Base-by-base conservation (phyloP, 805 yeast genomes). In the Wickerhamiella brachini region DNA sequence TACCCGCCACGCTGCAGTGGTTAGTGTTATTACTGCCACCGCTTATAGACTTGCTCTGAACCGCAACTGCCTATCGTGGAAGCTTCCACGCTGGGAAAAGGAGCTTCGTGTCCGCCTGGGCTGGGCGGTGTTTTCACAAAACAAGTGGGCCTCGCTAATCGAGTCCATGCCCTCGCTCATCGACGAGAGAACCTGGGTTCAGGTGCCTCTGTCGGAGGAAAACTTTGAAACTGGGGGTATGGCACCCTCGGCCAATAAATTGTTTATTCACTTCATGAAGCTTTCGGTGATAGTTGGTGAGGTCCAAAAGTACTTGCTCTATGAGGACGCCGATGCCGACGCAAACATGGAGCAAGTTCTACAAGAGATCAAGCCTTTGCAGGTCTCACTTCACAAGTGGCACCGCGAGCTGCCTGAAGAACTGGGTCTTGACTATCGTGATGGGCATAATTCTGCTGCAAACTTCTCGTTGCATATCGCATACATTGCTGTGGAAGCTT, bases 101-200 rank as follows among this genome's bases (percentile, higher is more conserved):
- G 94, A 95, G 5, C 68, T 90, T 47, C 73, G 98, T 49, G 77
- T 86, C 58, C 72, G 97, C 53, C 68, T 90, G 47, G 95, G 97
- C 0, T 90, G 98, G 97, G 97, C 97, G 0, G 93, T 88, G 1
- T 90, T 79, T 72, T 71, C 84, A 49, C 95, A 88, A 65, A 96
- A 88, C 61, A 87, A 89, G 63, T 90, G 97, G 97, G 74, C 83
- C 9, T 72, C 95, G 1, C 68, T 89, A 47, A 78, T 80, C 49
- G 94, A 86, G 61, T 79, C 89, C 0, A 71, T 96, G 44, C 95
- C 95, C 1, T 82, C 95, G 0, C 95, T 87, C 65, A 74, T 83
- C 37, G 76, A 80, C 20, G 72, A 78, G 2, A 68, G 74, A 51
- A 85, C 87, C 62, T 90, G 97, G 97, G 71, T 82, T 42, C 93